Evolutionary conservation across 2,329 filamentous ascomycete species (phyloP).

Genomic region (Sporothrix luriei): DNA sequence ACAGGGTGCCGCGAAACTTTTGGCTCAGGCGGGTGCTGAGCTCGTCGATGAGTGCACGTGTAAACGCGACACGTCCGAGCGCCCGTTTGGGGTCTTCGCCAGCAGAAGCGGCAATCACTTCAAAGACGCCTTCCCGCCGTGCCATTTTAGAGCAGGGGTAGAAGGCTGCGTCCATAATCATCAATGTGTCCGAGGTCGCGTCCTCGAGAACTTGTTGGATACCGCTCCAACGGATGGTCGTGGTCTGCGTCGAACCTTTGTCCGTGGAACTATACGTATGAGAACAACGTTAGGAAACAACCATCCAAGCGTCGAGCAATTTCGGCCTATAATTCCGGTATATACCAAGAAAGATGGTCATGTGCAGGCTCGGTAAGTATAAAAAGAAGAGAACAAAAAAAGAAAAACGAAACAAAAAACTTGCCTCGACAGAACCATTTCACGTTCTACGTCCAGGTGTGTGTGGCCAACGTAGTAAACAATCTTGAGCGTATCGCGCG

Average conservation of each 20-base stretch:
- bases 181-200: slow-evolving; percentile 57
- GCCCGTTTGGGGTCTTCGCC: slow-evolving; percentile 55
- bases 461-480: slow-evolving; percentile 61
- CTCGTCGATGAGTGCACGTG: slow-evolving; percentile 53
- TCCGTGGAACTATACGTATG: slow-evolving; percentile 50
- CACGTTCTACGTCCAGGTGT: slow-evolving; percentile 57
- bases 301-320: not conserved
- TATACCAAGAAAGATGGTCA: not conserved
- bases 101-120: slow-evolving; percentile 59
- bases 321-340: slow-evolving; percentile 3
- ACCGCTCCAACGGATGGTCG: slow-evolving; percentile 57
- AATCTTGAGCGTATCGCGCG: slow-evolving; percentile 60
- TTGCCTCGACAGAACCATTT: slow-evolving; percentile 62
- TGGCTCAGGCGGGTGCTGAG: slow-evolving; percentile 53
- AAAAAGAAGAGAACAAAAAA: too few species aligned
- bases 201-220: slow-evolving; percentile 61
- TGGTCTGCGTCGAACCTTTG: slow-evolving; percentile 47
- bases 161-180: slow-evolving; percentile 62
- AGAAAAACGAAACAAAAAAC: not conserved
- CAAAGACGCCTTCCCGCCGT: slow-evolving; percentile 57
- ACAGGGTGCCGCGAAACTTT: slow-evolving; percentile 49
- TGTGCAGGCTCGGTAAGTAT: not conserved
- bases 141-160: slow-evolving; percentile 58
- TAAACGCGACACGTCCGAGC: slow-evolving; percentile 57
- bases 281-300: not conserved